Evolutionary conservation across 805 yeast genomes (phyloP).

Genomic region (Saccharomycopsis synnaedendra): DNA sequence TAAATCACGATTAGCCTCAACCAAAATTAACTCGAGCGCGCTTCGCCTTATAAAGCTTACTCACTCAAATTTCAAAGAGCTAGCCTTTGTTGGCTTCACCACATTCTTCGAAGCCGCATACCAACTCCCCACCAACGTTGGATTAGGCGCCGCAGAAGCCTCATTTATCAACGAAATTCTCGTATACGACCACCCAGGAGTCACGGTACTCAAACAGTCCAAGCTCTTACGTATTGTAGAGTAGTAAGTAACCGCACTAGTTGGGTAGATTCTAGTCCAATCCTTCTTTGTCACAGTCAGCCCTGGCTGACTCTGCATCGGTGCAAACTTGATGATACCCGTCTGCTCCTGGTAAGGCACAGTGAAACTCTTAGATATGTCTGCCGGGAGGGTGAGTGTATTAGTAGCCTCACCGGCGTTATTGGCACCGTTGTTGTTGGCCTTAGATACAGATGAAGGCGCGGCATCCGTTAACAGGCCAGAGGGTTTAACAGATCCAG

Average conservation of each 20-base stretch:
- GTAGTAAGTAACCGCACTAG: slow-evolving; percentile 57
- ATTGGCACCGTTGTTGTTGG: background rate
- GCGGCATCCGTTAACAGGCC: slow-evolving; percentile 31
- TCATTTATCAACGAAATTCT: slow-evolving; percentile 50
- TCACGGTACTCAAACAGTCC: slow-evolving; percentile 23
- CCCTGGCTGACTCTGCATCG: slow-evolving; percentile 88
- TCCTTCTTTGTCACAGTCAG: slow-evolving; percentile 49
- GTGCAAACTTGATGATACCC: slow-evolving; percentile 71
- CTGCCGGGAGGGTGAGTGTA: slow-evolving; percentile 21
- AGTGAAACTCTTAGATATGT: slow-evolving; percentile 41
- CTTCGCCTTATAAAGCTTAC: background rate
- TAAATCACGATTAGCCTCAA: background rate
- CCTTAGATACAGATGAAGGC: slow-evolving; percentile 25
- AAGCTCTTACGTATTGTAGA: slow-evolving; percentile 16
- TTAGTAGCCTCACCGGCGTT: slow-evolving; percentile 26
- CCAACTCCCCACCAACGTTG: slow-evolving; percentile 47
- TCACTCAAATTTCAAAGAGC: background rate
- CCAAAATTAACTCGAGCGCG: too few species aligned
- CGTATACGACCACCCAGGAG: slow-evolving; percentile 78
- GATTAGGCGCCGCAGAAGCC: slow-evolving; percentile 63
- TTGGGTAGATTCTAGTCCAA: slow-evolving; percentile 56
- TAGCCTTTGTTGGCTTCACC: background rate
- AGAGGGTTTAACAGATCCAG: slow-evolving; percentile 45
- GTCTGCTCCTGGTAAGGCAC: slow-evolving; percentile 71
- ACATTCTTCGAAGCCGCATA: slow-evolving; percentile 37